Conservation (phyloP, 2,329 filamentous ascomycete species). For the Botryotinia narcissicola region DNA sequence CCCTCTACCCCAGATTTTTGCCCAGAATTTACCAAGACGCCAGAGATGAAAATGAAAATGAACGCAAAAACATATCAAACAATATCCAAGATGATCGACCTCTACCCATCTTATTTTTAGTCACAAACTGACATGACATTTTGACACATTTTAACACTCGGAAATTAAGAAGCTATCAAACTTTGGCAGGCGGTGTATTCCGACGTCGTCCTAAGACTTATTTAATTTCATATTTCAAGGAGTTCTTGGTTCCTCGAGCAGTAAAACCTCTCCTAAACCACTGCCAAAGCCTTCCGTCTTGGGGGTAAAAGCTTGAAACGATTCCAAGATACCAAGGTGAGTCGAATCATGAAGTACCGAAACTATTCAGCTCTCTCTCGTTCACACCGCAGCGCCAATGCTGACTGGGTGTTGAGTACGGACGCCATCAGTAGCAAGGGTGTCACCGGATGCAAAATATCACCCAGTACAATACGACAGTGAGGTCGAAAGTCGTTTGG, state of each 20-base stretch:
- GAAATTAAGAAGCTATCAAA: neutral
- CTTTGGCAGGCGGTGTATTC: conserved; percentile 2
- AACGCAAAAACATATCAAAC: neutral
- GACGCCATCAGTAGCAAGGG: neutral
- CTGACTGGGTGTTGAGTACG: neutral
- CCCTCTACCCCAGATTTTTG: conserved; percentile 8
- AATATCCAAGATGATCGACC: neutral
- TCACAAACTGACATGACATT: neutral
- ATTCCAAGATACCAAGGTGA: conserved; percentile 5
- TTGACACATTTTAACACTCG: neutral
- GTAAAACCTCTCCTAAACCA: neutral
- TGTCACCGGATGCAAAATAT: conserved; percentile 4
- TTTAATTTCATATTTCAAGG: neutral
- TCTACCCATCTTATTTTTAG: neutral
- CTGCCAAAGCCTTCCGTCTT: conserved; percentile 1
- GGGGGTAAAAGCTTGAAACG: neutral
- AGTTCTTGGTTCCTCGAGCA: neutral
- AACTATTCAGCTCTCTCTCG: conserved; percentile 7
- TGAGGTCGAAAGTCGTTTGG: neutral
- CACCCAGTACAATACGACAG: neutral
- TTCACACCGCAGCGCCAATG: conserved; percentile 9
- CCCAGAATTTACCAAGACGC: neutral
- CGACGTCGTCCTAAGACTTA: neutral
- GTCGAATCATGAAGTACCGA: conserved; percentile 8
- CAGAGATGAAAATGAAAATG: neutral